Evolutionary conservation across 768 basidiomycete genomes (phyloP).

Genomic region (Lentinula raphanica): DNA sequence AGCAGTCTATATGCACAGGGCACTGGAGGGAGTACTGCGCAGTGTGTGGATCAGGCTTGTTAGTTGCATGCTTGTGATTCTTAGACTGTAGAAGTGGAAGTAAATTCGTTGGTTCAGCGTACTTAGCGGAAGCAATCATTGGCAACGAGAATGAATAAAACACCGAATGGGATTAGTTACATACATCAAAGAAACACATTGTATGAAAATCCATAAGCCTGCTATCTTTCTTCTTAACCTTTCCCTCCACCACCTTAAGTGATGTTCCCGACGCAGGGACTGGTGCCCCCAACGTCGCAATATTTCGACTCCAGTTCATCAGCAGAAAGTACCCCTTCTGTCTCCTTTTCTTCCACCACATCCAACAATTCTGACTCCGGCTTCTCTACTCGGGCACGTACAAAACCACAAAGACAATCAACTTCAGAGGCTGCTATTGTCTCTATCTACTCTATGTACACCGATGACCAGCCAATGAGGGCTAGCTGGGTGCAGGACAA

Average conservation of each 20-base stretch:
- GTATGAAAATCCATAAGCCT: neutral
- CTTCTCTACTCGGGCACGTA: constrained; percentile 24
- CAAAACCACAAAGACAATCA: constrained; percentile 28
- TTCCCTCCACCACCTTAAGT: neutral
- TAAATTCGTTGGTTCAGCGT: neutral
- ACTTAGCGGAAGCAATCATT: neutral
- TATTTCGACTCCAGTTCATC: constrained; percentile 2
- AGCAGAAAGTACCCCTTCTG: constrained; percentile 2
- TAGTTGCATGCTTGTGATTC: too few relatives aligned
- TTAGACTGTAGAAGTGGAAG: neutral
- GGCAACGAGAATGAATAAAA: neutral
- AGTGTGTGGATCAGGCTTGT: neutral
- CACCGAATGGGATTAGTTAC: neutral
- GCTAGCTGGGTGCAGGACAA: constrained; percentile 43
- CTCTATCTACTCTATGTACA: constrained; percentile 86
- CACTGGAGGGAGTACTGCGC: neutral
- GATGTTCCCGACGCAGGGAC: constrained; percentile 2
- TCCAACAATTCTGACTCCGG: constrained; percentile 27
- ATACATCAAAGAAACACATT: neutral
- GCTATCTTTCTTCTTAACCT: neutral
- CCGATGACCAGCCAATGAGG: constrained; percentile 42
- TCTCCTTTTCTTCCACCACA: constrained; percentile 7
- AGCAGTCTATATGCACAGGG: neutral
- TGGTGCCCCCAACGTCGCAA: constrained; percentile 6
- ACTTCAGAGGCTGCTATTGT: constrained; percentile 75